phyloP scores from a whole-genome alignment of 2,329 filamentous ascomycete species.

The Samsoniella hepiali region DNA sequence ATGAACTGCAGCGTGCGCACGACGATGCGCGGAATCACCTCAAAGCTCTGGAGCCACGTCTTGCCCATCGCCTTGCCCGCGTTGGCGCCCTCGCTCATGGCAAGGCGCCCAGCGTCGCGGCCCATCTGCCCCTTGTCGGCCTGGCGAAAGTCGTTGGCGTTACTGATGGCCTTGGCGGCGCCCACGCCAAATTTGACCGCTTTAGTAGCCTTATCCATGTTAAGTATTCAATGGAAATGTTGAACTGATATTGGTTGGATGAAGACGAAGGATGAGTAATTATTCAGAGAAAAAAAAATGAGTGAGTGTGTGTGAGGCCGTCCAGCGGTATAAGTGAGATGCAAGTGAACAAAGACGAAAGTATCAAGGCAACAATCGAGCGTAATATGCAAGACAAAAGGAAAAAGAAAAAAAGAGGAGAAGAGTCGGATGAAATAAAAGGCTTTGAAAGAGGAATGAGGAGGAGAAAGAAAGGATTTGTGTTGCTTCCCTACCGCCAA shows the following conservation, averaged over 20 bases:
- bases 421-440: neutral
- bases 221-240: neutral
- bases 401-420: neutral
- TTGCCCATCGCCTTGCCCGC: conserved; percentile 42
- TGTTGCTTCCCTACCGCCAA: neutral
- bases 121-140: conserved; percentile 35
- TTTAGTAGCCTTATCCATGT: no score
- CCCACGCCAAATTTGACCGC: no score
- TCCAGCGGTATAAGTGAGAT: conserved; percentile 13
- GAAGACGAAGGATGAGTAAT: neutral
- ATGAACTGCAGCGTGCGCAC: conserved; percentile 67
- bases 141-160: conserved; percentile 30
- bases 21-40: conserved; percentile 46
- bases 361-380: neutral
- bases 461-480: neutral
- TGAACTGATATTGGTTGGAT: neutral
- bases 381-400: neutral
- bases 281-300: neutral
- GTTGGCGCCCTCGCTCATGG: conserved; percentile 34
- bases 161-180: no score
- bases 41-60: conserved; percentile 45
- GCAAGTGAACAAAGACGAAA: conserved; percentile 2
- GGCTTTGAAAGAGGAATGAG: neutral
- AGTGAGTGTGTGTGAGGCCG: neutral
- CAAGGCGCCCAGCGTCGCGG: conserved; percentile 31